phyloP scores from a whole-genome alignment of 371 early-diverging fungal genomes.

The Entomophthora muscae region DNA sequence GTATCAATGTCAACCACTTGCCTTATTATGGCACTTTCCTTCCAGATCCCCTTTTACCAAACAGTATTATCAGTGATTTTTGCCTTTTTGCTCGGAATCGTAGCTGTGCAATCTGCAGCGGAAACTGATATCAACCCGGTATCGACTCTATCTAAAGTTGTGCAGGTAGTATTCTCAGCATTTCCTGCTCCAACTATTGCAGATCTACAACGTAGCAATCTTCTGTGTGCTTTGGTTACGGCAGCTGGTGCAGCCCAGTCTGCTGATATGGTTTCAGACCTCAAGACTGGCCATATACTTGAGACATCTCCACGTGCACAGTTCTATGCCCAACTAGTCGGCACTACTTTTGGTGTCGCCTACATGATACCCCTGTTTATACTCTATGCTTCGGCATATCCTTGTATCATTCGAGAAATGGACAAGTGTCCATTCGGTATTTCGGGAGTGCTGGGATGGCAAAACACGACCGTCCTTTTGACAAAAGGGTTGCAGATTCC shows the following conservation, averaged over 20 bases:
- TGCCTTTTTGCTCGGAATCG: constrained; percentile 44
- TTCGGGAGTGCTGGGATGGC: constrained; percentile 1
- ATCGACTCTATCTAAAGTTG: constrained; percentile 37
- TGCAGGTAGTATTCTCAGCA: constrained; percentile 36
- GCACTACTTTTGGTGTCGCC: constrained; percentile 33
- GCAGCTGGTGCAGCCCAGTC: constrained; percentile 37
- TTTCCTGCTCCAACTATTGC: constrained; percentile 23
- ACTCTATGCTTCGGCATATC: constrained; percentile 5
- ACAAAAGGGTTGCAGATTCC: background rate
- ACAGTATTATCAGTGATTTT: constrained; percentile 34
- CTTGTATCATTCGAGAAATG: constrained; percentile 1
- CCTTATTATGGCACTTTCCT: constrained; percentile 32
- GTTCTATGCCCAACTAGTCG: constrained; percentile 39
- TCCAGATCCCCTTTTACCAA: constrained; percentile 33
- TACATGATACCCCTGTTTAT: constrained; percentile 33
- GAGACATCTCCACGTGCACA: constrained; percentile 39
- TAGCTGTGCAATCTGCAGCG: constrained; percentile 44
- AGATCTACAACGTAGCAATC: constrained; percentile 26
- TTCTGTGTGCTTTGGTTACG: constrained; percentile 38
- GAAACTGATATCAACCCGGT: constrained; percentile 42
- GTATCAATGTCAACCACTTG: constrained; percentile 34
- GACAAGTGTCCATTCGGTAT: background rate
- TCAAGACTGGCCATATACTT: constrained; percentile 39
- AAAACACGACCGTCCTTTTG: background rate
- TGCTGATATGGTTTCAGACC: constrained; percentile 45